Evolutionary conservation across 441 rosid species (phyloP).

Genomic region (Pelargonium myrrhifolium): DNA sequence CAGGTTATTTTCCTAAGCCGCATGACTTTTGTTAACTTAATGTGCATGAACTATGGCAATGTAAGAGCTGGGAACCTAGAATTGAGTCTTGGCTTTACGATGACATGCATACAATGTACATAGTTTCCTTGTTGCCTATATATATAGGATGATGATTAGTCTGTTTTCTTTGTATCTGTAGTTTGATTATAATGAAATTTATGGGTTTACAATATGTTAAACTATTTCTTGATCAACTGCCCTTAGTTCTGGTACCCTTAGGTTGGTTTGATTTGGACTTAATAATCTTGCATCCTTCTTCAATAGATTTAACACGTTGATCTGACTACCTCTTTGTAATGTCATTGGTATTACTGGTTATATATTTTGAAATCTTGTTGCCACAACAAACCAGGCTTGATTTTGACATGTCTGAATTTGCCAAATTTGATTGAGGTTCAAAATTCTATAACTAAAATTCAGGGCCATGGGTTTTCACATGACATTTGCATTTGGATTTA

Average conservation of each 20-base stretch:
- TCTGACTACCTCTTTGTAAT: neutral
- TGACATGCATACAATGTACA: neutral
- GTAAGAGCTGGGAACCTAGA: neutral
- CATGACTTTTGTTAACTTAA: neutral
- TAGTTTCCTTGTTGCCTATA: neutral
- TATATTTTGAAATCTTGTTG: neutral
- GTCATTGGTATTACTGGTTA: neutral
- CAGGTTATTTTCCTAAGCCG: constrained; percentile 43
- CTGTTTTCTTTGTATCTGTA: neutral
- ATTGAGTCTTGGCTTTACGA: neutral
- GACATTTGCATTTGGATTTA: neutral
- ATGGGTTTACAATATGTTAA: neutral
- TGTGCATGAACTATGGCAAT: neutral
- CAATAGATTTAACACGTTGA: neutral
- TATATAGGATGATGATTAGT: neutral
- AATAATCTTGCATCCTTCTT: neutral
- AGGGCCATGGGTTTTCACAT: neutral
- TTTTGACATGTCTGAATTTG: neutral
- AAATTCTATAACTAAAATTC: neutral
- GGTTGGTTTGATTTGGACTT: neutral
- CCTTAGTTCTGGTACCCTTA: neutral
- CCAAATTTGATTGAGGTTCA: neutral
- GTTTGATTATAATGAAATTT: neutral
- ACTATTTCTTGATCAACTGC: neutral
- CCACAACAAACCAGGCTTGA: too few species aligned